A percentile compares a stretch with the other conserved stretches of the same genome.
Evolutionary conservation across 805 yeast species (phyloP).

Genomic region (Ogataea dorogensis): DNA sequence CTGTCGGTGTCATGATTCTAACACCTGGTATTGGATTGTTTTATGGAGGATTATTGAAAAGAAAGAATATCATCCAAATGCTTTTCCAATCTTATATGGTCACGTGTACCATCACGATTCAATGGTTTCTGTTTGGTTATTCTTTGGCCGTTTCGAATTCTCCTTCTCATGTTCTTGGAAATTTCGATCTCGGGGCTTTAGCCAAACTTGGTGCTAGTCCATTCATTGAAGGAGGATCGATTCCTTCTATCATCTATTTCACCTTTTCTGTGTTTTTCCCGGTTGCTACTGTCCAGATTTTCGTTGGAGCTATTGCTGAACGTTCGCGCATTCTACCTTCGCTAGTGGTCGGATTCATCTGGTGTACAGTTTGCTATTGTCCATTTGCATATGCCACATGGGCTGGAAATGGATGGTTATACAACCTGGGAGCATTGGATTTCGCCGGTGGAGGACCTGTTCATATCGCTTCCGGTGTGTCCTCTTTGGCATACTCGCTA

Average conservation of each 20-base stretch:
- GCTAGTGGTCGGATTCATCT: slow-evolving; percentile 39
- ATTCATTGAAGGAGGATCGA: slow-evolving; percentile 42
- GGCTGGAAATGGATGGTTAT: slow-evolving; percentile 46
- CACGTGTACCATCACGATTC: slow-evolving; percentile 37
- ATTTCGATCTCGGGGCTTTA: slow-evolving; percentile 41
- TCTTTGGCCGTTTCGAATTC: slow-evolving; percentile 42
- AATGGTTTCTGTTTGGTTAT: slow-evolving; percentile 48
- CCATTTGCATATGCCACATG: slow-evolving; percentile 49
- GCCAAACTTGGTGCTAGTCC: slow-evolving; percentile 40
- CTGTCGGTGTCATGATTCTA: slow-evolving; percentile 48
- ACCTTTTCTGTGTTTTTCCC: slow-evolving; percentile 46
- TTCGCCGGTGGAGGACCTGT: slow-evolving; percentile 54
- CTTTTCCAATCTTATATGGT: slow-evolving; percentile 45
- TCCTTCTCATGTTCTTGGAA: slow-evolving; percentile 34
- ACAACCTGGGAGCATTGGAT: slow-evolving; percentile 43
- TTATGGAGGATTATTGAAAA: slow-evolving; percentile 42
- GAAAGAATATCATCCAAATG: slow-evolving; percentile 44
- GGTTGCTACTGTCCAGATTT: slow-evolving; percentile 48
- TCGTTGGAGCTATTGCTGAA: slow-evolving; percentile 45
- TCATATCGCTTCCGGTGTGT: slow-evolving; percentile 44
- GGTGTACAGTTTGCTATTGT: slow-evolving; percentile 45
- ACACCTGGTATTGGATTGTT: slow-evolving; percentile 46
- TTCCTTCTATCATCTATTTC: slow-evolving; percentile 46
- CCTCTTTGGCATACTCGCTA: slow-evolving; percentile 42
- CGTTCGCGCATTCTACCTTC: slow-evolving; percentile 43